Percentiles rank a stretch among this genome's conserved stretches.
These are phyloP conservation scores for Citrullus mucosospermus DNA, from an alignment of 306 rosid species.

Conservation along the genomic window DNA sequence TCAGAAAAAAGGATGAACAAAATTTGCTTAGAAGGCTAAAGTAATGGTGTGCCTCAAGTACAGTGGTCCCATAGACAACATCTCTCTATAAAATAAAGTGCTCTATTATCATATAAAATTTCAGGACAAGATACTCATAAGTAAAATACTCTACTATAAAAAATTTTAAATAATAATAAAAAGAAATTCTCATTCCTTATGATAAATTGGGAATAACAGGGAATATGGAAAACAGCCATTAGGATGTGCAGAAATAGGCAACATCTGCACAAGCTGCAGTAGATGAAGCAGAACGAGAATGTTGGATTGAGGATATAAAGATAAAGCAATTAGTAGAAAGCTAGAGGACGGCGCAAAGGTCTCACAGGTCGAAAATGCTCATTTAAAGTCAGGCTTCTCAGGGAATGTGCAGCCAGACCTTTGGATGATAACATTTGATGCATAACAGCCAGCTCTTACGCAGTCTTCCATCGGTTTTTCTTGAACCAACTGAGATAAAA, in stretches of 20 bases:
- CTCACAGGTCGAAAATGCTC: background rate
- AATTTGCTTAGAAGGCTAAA: background rate
- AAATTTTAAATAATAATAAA: too few species aligned
- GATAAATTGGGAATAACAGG: background rate
- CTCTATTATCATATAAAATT: background rate
- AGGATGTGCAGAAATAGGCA: background rate
- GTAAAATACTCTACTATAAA: background rate
- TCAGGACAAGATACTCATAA: background rate
- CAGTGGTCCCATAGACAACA: background rate
- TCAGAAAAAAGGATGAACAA: background rate
- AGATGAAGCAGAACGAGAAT: background rate
- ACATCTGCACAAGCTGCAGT: background rate
- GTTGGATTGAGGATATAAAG: background rate
- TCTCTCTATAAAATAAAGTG: background rate
- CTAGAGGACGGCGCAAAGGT: background rate
- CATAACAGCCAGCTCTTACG: constrained; percentile 74
- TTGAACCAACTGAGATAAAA: constrained; percentile 68
- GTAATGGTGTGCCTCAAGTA: background rate
- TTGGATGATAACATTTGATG: constrained; percentile 76
- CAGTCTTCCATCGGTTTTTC: constrained; percentile 66
- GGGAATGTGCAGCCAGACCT: constrained; percentile 97
- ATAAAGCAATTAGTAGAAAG: too few species aligned
- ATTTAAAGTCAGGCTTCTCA: constrained; percentile 72
- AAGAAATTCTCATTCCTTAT: background rate
- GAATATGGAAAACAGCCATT: background rate